Evolutionary conservation across 2,329 filamentous ascomycete genomes (phyloP).

Genomic region (Magnaporthiopsis incrustans): DNA sequence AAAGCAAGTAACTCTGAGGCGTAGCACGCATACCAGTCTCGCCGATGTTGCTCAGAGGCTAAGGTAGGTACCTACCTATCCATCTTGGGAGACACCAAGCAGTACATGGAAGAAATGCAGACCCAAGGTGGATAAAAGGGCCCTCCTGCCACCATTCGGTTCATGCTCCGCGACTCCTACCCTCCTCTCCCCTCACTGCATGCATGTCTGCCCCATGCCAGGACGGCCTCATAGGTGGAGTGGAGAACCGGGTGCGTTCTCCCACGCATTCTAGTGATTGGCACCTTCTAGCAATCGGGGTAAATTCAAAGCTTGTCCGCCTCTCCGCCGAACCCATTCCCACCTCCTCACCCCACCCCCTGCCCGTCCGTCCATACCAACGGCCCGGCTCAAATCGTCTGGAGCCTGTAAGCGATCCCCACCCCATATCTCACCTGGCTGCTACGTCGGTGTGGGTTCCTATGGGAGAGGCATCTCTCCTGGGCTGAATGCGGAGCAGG

Average conservation of each 20-base stretch:
- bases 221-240: no score
- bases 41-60: neutral
- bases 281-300: neutral
- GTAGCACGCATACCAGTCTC: neutral
- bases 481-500: neutral
- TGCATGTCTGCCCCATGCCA: neutral
- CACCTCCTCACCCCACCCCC: neutral
- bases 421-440: neutral
- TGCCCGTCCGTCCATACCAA: neutral
- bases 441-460: neutral
- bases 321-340: neutral
- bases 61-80: no score
- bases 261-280: neutral
- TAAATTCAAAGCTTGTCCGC: neutral
- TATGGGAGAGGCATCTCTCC: neutral
- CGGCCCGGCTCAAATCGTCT: neutral
- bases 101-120: neutral
- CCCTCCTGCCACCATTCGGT: neutral
- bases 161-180: neutral
- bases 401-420: neutral
- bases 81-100: neutral
- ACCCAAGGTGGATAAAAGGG: neutral
- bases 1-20: neutral
- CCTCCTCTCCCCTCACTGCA: neutral
- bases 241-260: neutral